These are phyloP conservation scores for Ceratorhiza oryzae-sativae DNA, from an alignment of 1,284 basidiomycete species.

Conservation along the genomic window DNA sequence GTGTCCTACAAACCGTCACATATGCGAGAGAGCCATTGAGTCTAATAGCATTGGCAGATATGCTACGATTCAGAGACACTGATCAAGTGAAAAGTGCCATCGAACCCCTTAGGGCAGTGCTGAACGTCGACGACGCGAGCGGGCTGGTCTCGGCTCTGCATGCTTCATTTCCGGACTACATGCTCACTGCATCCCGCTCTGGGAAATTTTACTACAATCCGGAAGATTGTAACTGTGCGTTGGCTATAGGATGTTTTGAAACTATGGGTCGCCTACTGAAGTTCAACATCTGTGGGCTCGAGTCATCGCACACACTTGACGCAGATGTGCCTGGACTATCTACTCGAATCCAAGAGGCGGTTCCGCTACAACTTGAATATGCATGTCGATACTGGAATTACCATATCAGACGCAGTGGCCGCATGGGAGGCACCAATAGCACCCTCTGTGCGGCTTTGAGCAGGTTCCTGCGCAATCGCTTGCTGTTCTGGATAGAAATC, in stretches of 20 bases:
- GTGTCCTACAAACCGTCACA: neutral
- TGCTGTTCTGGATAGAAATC: too few relatives aligned
- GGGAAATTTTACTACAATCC: neutral
- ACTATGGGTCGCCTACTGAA: neutral
- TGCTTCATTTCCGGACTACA: conserved; percentile 33
- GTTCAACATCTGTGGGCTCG: conserved; percentile 16
- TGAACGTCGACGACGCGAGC: neutral
- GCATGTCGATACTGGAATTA: neutral
- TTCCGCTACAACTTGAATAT: neutral
- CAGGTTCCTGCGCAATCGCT: too few relatives aligned
- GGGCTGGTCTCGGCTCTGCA: conserved; percentile 18
- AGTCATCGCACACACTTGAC: neutral
- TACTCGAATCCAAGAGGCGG: neutral
- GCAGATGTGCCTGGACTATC: conserved; percentile 19
- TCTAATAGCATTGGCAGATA: neutral
- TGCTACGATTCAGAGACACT: neutral
- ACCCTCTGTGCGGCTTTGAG: too few relatives aligned
- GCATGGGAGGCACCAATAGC: too few relatives aligned
- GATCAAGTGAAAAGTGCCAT: neutral
- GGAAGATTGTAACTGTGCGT: neutral
- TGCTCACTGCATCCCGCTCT: neutral
- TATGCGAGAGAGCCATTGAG: neutral
- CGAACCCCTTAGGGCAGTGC: conserved; percentile 18
- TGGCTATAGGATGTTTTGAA: conserved; percentile 6
- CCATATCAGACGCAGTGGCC: neutral